Evolutionary conservation across 345 rosid species (phyloP).

Genomic region (Erucastrum elatum): DNA sequence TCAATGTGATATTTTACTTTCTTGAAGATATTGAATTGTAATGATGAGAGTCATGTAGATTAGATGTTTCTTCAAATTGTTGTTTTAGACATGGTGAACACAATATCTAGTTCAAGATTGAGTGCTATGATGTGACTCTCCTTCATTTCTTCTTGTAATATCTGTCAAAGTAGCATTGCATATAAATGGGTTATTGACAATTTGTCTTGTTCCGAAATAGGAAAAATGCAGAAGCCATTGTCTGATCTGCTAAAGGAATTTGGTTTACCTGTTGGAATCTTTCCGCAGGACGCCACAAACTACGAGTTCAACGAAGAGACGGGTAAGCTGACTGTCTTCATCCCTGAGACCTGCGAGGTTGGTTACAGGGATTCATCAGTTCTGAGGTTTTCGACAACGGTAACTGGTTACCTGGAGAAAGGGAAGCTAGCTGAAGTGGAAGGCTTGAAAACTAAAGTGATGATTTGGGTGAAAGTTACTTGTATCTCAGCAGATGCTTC

Average conservation of each 20-base stretch:
- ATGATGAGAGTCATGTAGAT: too few species aligned
- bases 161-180: background rate
- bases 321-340: constrained; percentile 60
- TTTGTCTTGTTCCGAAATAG: constrained; percentile 41
- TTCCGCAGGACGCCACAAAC: constrained; percentile 92
- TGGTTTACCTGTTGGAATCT: constrained; percentile 80
- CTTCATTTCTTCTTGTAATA: background rate
- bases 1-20: too few species aligned
- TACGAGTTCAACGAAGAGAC: constrained; percentile 94
- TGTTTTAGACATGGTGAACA: background rate
- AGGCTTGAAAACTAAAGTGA: constrained; percentile 86
- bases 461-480: constrained; percentile 89
- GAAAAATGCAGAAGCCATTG: constrained; percentile 94
- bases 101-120: background rate
- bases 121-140: background rate
- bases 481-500: constrained; percentile 63
- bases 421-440: constrained; percentile 82
- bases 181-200: background rate
- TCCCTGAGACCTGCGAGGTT: constrained; percentile 80
- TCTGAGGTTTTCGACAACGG: constrained; percentile 62
- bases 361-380: constrained; percentile 90
- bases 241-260: constrained; percentile 83
- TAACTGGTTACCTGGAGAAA: constrained; percentile 75
- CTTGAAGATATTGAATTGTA: too few species aligned
- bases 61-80: too few species aligned